Percentiles rank a stretch among this genome's conserved stretches.
phyloP scores from a whole-genome alignment of 805 yeast species.

The Saccharomycopsis lassenensis region DNA sequence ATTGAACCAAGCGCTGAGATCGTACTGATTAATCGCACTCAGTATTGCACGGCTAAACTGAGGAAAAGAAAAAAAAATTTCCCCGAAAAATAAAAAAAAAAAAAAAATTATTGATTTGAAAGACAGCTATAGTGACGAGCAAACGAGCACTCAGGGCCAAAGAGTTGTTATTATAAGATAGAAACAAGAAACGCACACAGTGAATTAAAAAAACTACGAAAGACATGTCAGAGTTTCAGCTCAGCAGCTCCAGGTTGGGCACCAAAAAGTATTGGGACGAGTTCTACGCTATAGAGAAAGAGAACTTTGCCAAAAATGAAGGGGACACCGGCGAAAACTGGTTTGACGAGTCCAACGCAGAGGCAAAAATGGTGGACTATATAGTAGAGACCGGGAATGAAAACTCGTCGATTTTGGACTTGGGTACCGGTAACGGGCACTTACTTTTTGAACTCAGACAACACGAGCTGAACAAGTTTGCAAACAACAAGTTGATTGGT shows the following conservation, averaged over 20 bases:
- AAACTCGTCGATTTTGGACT: slow-evolving; percentile 46
- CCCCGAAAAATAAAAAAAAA: background rate
- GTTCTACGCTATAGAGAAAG: slow-evolving; percentile 63
- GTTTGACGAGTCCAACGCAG: slow-evolving; percentile 96
- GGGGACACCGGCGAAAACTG: slow-evolving; percentile 92
- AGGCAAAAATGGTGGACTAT: slow-evolving; percentile 67
- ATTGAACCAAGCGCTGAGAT: too few relatives aligned
- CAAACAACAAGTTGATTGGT: slow-evolving; percentile 39
- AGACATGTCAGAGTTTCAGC: slow-evolving; percentile 27
- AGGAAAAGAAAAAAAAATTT: background rate
- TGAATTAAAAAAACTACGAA: too few relatives aligned
- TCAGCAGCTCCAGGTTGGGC: slow-evolving; percentile 76
- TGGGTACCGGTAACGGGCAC: slow-evolving; percentile 97
- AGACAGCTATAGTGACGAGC: background rate
- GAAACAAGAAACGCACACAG: background rate
- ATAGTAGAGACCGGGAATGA: slow-evolving; percentile 40
- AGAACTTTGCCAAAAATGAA: slow-evolving; percentile 61
- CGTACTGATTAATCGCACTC: too few relatives aligned
- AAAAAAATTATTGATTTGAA: background rate
- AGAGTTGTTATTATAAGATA: too few relatives aligned
- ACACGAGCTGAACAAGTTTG: slow-evolving; percentile 40
- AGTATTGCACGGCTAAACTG: background rate
- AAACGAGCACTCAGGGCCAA: too few relatives aligned
- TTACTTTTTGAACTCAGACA: slow-evolving; percentile 58
- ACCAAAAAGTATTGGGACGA: slow-evolving; percentile 88